Conservation (phyloP, 176 grass and related monocot genomes). For the Aegilops sharonensis region DNA sequence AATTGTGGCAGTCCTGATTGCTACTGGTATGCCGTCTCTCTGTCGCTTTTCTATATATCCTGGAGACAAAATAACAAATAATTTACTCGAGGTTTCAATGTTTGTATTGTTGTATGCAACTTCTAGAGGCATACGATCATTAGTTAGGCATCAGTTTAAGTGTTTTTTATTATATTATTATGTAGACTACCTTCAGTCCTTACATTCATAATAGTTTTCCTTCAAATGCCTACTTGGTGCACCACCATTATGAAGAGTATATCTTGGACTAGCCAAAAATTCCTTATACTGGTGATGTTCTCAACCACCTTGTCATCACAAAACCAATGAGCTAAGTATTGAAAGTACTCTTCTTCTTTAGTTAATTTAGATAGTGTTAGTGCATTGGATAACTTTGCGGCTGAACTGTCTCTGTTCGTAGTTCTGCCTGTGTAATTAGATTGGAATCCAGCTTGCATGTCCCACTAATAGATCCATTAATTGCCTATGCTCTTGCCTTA, state of each 20-base stretch:
- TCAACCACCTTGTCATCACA: neutral
- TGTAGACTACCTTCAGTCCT: neutral
- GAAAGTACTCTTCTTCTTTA: neutral
- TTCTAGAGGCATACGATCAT: neutral
- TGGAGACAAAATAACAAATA: neutral
- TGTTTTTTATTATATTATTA: neutral
- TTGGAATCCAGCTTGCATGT: neutral
- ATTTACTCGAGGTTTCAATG: neutral
- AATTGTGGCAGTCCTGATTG: conserved; percentile 59
- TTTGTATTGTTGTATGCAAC: neutral
- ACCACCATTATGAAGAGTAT: neutral
- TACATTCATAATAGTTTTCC: neutral
- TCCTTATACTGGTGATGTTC: no score
- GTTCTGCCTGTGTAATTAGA: neutral
- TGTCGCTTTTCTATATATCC: neutral
- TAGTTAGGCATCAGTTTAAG: neutral
- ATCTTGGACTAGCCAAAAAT: neutral
- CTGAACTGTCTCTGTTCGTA: neutral
- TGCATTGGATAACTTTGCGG: neutral
- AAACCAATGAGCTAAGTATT: neutral
- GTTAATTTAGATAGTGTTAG: neutral
- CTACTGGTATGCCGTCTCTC: conserved; percentile 49
- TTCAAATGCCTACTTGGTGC: neutral
- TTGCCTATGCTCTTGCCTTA: neutral
- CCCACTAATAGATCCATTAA: neutral